These are phyloP conservation scores for Inosperma sp. DNA, from an alignment of 768 basidiomycete species.

Conservation along the genomic window DNA sequence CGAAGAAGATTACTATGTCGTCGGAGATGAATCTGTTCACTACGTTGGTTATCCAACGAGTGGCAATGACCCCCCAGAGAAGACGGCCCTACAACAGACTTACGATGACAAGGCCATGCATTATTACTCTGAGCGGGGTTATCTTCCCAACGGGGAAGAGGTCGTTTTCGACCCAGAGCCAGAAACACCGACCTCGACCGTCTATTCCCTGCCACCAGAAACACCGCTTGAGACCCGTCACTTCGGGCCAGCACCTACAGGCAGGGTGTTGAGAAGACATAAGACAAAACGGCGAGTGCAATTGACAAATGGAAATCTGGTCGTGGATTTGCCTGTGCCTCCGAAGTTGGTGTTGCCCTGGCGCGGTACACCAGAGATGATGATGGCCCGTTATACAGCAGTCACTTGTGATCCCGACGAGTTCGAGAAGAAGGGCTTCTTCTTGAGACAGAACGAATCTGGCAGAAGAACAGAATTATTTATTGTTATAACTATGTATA, in stretches of 20 bases:
- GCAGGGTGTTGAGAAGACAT: conserved; percentile 71
- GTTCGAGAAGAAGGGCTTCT: conserved; percentile 79
- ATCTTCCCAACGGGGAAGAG: conserved; percentile 26
- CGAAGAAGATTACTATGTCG: conserved; percentile 65
- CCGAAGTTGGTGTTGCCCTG: conserved; percentile 76
- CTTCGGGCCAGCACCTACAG: conserved; percentile 83
- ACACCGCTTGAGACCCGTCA: conserved; percentile 65
- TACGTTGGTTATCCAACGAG: conserved; percentile 45
- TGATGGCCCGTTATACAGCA: conserved; percentile 74
- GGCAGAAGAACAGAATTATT: conserved; percentile 84
- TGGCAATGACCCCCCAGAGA: conserved; percentile 39
- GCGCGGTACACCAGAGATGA: conserved; percentile 67
- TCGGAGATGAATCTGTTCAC: conserved; percentile 52
- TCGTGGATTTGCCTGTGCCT: conserved; percentile 80
- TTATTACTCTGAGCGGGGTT: conserved; percentile 26
- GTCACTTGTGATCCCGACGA: conserved; percentile 94
- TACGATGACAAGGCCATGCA: conserved; percentile 19
- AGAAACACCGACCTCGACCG: conserved; percentile 38
- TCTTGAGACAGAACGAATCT: conserved; percentile 76
- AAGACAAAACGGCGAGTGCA: conserved; percentile 75
- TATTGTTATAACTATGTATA: conserved; percentile 96
- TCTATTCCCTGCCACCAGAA: conserved; percentile 41
- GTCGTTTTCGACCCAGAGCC: conserved; percentile 41
- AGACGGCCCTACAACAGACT: conserved; percentile 28
- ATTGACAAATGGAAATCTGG: conserved; percentile 83